Evolutionary conservation across 2,329 filamentous ascomycete species (phyloP), one percentile per base, ranked within the genome.

Genomic region (Chalaropsis ovoidea): DNA sequence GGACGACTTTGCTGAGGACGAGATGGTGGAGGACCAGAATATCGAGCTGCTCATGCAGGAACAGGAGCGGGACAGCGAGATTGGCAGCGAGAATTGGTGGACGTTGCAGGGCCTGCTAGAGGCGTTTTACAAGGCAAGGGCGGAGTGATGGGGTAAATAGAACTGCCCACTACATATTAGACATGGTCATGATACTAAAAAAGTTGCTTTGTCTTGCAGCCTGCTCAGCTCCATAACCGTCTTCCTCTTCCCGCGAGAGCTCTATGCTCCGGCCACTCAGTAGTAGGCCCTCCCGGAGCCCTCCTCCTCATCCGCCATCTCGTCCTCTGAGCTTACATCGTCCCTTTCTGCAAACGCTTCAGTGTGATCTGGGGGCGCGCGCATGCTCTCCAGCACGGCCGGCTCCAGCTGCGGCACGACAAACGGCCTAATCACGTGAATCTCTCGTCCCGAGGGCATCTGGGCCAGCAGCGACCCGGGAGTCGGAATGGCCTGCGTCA

Each of bases 391-490:
- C 11, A 97, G 76, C 0, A 82, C 77, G 35, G 86, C 81, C 11
- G 81, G 78, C 54, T 88, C 87, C 11, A 96, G 76, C 1, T 76
- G 73, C 0, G 88, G 87, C 0, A 84, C 82, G 6, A 81, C 78
- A 70, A 86, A 96, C 0, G 84, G 79, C 71, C 86, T 86, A 43
- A 90, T 77, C 0, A 79, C 81, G 69, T 95, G 88, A 64, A 96
- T 90, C 71, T 96, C 92, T 69, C 93, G 84, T 1, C 93, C 93
- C 0, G 89, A 93, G 0, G 94, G 93, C 77, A 97, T 88, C 68
- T 84, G 86, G 6, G 88, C 82, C 3, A 95, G 76, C 10, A 96
- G 77, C 0, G 88, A 82, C 15, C 86, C 86, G 3, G 83, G 81
- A 0, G 88, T 80, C 0, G 92, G 90, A 41, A 97, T 82, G 1